These are phyloP conservation scores for Henckelia pumila DNA, from an alignment of 257 asterid species.

Conservation along the genomic window DNA sequence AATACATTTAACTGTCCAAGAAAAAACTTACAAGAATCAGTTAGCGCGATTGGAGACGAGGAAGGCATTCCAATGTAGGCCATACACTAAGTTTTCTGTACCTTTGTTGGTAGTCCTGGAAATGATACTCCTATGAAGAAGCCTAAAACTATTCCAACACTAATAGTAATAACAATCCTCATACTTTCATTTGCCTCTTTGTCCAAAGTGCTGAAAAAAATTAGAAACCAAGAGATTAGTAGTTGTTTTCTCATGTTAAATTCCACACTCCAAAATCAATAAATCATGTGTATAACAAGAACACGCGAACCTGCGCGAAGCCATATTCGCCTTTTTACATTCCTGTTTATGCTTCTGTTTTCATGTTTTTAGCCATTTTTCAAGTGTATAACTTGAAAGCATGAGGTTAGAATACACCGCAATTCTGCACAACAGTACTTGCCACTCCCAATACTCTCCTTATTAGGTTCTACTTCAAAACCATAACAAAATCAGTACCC, in stretches of 20 bases:
- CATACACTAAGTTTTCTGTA: conserved; percentile 13
- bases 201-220: conserved; percentile 37
- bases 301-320: conserved; percentile 39
- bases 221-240: conserved; percentile 12
- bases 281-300: conserved; percentile 12
- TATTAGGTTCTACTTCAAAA: not conserved
- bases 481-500: conserved; percentile 15
- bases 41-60: not conserved
- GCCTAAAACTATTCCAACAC: conserved; percentile 60
- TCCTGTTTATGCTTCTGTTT: conserved; percentile 35
- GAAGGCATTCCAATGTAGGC: not conserved
- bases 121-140: conserved; percentile 62
- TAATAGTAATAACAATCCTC: conserved; percentile 47
- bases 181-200: conserved; percentile 49
- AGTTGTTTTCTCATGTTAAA: conserved; percentile 8
- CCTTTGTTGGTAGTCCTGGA: conserved; percentile 60
- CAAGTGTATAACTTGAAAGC: conserved; percentile 20
- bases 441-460: too few relatives aligned
- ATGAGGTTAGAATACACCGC: too few relatives aligned
- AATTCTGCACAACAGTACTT: too few relatives aligned
- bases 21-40: conserved; percentile 17
- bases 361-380: conserved; percentile 24
- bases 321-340: conserved; percentile 39
- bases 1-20: conserved; percentile 54
- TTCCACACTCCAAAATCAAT: not conserved